Evolutionary conservation across 305 asterid genomes (phyloP).

Genomic region (Solanum hybrid): DNA sequence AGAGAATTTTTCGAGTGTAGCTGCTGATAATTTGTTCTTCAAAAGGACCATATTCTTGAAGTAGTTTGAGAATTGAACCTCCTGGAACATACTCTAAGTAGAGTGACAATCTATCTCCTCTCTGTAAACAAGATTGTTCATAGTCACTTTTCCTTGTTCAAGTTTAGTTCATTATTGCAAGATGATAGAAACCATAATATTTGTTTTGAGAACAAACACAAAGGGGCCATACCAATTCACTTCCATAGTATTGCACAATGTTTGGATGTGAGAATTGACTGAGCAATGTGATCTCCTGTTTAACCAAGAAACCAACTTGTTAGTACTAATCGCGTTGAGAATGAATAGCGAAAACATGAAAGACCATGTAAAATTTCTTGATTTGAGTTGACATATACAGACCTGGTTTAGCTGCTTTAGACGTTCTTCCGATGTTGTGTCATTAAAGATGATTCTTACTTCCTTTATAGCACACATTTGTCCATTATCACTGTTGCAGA

Average conservation of each 20-base stretch:
- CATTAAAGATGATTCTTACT: slow-evolving; percentile 72
- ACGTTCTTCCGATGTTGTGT: slow-evolving; percentile 70
- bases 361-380: not conserved
- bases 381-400: not conserved
- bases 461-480: slow-evolving; percentile 97
- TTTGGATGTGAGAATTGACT: slow-evolving; percentile 84
- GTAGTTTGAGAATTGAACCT: slow-evolving; percentile 87
- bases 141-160: not conserved
- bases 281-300: slow-evolving; percentile 79
- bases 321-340: not conserved
- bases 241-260: slow-evolving; percentile 89
- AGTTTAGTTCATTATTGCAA: not conserved
- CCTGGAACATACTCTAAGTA: slow-evolving; percentile 94
- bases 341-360: not conserved
- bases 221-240: slow-evolving; percentile 48
- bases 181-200: not conserved
- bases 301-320: not conserved
- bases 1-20: slow-evolving; percentile 78
- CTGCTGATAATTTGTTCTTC: slow-evolving; percentile 82
- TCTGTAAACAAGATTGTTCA: slow-evolving; percentile 15
- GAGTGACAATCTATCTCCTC: slow-evolving; percentile 66
- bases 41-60: slow-evolving; percentile 89
- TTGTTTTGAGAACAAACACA: not conserved
- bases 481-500: slow-evolving; percentile 66
- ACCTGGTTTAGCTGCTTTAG: slow-evolving; percentile 95